Conservation (phyloP, 768 basidiomycete genomes). For the Hemileccinum impolitum region DNA sequence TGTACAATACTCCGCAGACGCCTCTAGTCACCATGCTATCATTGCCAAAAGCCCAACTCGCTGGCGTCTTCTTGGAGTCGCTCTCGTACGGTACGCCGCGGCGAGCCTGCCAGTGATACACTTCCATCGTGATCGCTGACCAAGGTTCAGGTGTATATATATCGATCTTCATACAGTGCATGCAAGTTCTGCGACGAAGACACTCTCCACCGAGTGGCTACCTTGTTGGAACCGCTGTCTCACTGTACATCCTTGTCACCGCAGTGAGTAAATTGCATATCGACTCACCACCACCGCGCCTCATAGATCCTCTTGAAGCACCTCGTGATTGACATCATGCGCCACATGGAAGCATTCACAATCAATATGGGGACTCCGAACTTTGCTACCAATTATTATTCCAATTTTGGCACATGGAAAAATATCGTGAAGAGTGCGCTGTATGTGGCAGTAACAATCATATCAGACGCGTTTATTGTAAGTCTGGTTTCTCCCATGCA, state of each 20-base stretch:
- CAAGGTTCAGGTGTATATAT: not conserved
- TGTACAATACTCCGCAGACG: too few relatives aligned
- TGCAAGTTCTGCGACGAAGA: not conserved
- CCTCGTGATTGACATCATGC: not conserved
- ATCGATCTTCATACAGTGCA: not conserved
- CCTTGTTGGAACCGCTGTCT: not conserved
- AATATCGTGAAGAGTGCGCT: slow-evolving; percentile 1
- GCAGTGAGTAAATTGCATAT: not conserved
- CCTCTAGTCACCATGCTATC: not conserved
- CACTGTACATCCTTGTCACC: not conserved
- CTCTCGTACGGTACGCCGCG: not conserved
- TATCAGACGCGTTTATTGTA: slow-evolving; percentile 2
- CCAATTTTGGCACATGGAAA: not conserved
- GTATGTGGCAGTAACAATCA: not conserved
- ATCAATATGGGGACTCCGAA: not conserved
- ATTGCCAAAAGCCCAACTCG: not conserved
- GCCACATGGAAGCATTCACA: slow-evolving; percentile 2
- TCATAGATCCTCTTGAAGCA: not conserved
- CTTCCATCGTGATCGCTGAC: not conserved
- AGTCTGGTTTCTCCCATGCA: not conserved
- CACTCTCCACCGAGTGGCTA: not conserved
- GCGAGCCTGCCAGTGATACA: too few relatives aligned
- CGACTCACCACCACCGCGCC: not conserved
- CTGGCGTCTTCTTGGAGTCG: slow-evolving; percentile 2
- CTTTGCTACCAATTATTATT: not conserved